Percentiles rank a stretch among this genome's conserved stretches.
phyloP scores from a whole-genome alignment of 306 rosid genomes.

The Castanospermum australe region DNA sequence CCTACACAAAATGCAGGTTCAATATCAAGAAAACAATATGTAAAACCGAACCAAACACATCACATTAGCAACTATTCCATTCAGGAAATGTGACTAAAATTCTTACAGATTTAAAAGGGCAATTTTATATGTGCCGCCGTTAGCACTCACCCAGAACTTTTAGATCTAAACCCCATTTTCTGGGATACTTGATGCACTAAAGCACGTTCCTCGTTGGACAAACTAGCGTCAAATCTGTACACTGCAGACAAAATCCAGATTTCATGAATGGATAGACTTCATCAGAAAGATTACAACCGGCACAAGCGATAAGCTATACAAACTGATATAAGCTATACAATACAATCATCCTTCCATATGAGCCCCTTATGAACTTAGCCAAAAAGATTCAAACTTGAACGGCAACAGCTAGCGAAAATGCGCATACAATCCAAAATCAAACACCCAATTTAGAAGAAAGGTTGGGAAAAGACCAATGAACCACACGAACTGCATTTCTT shows the following conservation, averaged over 20 bases:
- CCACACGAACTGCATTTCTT: neutral
- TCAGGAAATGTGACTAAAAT: conserved; percentile 7
- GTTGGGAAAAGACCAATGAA: neutral
- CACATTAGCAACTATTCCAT: conserved; percentile 17
- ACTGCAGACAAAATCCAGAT: conserved; percentile 47
- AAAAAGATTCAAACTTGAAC: neutral
- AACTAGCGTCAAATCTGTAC: conserved; percentile 50
- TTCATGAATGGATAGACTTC: neutral
- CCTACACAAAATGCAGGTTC: conserved; percentile 43
- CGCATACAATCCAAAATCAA: conserved; percentile 10
- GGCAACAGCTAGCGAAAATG: neutral
- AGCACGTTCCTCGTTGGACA: conserved; percentile 60
- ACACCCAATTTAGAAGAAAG: neutral
- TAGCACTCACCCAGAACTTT: conserved; percentile 82
- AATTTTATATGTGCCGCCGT: neutral
- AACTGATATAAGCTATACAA: neutral
- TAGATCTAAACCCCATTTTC: conserved; percentile 66
- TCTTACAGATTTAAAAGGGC: neutral
- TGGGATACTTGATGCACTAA: conserved; percentile 53
- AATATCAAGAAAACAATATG: neutral
- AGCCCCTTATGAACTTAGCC: neutral
- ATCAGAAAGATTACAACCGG: neutral
- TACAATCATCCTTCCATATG: neutral
- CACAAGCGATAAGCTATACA: neutral
- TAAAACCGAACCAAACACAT: neutral